Percentiles rank a stretch among this genome's conserved stretches.
These are phyloP conservation scores for Cynanchum wilfordii DNA, from an alignment of 257 asterid species.

Conservation along the genomic window DNA sequence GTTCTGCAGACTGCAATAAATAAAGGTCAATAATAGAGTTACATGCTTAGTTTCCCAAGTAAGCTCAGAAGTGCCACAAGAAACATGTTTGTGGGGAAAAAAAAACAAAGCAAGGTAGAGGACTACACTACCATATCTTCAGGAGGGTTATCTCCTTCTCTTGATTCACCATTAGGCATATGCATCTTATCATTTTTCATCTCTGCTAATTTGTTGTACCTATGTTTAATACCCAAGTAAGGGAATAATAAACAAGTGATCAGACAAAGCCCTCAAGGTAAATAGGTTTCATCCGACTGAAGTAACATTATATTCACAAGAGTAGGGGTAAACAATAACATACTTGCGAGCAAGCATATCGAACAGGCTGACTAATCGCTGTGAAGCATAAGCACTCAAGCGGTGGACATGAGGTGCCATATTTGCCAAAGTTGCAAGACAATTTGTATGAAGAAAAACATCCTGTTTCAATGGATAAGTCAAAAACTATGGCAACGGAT, in stretches of 20 bases:
- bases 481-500: slow-evolving; percentile 5
- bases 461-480: slow-evolving; percentile 53
- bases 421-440: slow-evolving; percentile 88
- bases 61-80: background rate
- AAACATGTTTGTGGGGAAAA: background rate
- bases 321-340: slow-evolving; percentile 24
- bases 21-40: background rate
- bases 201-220: slow-evolving; percentile 96
- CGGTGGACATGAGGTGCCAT: slow-evolving; percentile 94
- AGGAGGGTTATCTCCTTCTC: slow-evolving; percentile 58
- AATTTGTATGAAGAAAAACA: slow-evolving; percentile 85
- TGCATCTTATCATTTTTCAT: slow-evolving; percentile 70
- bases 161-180: slow-evolving; percentile 46
- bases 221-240: slow-evolving; percentile 19
- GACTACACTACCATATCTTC: slow-evolving; percentile 59
- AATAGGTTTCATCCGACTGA: background rate
- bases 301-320: background rate
- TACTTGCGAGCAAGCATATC: slow-evolving; percentile 98
- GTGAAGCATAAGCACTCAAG: slow-evolving; percentile 85
- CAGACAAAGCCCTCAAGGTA: background rate
- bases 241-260: slow-evolving; percentile 7
- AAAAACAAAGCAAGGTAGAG: background rate
- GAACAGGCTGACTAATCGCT: slow-evolving; percentile 93
- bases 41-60: background rate
- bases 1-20: slow-evolving; percentile 65